phyloP scores from a whole-genome alignment of 225 moss, liverwort and hornwort genomes.

The Neckera pumila region DNA sequence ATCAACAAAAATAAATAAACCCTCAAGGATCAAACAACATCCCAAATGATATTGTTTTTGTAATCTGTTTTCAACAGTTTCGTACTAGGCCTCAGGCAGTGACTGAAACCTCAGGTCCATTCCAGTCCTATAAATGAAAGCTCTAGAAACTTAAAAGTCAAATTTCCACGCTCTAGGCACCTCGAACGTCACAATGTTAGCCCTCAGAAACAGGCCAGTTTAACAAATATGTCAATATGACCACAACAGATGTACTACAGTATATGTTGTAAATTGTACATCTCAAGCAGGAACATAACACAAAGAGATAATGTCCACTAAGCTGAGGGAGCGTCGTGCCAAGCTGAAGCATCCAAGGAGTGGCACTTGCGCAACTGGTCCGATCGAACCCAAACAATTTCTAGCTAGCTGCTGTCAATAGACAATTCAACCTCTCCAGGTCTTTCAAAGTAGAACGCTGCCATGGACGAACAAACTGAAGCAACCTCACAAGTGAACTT shows the following conservation, averaged over 20 bases:
- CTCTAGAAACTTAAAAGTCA: not conserved
- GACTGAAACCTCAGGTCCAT: not conserved
- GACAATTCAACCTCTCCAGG: not conserved
- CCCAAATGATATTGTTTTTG: not conserved
- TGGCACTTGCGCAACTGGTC: not conserved
- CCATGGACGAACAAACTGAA: not conserved
- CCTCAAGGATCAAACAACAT: not conserved
- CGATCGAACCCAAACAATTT: not conserved
- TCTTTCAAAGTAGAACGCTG: not conserved
- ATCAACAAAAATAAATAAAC: not conserved
- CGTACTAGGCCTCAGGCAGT: not conserved
- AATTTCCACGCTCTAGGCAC: not conserved
- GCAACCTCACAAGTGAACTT: not conserved
- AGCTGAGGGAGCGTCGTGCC: not conserved
- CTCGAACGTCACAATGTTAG: not conserved
- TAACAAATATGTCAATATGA: not conserved
- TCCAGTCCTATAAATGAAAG: not conserved
- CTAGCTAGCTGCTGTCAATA: not conserved
- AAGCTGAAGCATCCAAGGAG: constrained; percentile 4
- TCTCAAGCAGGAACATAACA: not conserved
- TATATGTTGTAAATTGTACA: not conserved
- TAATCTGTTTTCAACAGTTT: not conserved
- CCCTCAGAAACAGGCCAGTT: not conserved
- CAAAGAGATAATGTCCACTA: not conserved
- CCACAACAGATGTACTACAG: not conserved